Evolutionary conservation across 2,329 filamentous ascomycete genomes (phyloP).

Genomic region (Biscogniauxia mediterranea): DNA sequence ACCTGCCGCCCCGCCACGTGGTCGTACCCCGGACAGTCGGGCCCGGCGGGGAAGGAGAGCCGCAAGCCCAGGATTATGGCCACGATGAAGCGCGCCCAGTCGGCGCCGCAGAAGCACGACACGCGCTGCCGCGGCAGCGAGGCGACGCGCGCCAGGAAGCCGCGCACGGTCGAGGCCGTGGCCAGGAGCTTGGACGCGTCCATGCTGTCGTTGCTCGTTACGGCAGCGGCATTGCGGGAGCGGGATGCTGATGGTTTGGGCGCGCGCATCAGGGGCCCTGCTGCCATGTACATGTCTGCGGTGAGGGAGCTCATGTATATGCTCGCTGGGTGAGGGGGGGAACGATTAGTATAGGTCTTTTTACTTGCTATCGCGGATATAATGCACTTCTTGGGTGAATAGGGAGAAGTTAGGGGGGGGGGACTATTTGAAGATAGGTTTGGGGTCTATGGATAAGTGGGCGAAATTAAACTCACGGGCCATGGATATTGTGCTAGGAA

Average conservation of each 20-base stretch:
- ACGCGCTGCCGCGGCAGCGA: conserved; percentile 28
- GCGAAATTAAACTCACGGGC: conserved; percentile 21
- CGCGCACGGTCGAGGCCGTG: conserved; percentile 24
- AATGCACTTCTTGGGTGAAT: conserved; percentile 2
- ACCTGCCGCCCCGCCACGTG: conserved; percentile 38
- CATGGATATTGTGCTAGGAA: conserved; percentile 35
- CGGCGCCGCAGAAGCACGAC: conserved; percentile 38
- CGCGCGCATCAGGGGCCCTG: conserved; percentile 36
- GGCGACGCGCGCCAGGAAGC: conserved; percentile 34
- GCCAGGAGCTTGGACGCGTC: conserved; percentile 19
- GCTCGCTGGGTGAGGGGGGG: conserved; percentile 24
- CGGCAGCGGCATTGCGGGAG: conserved; percentile 7
- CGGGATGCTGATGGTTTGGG: conserved; percentile 3
- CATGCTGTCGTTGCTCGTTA: conserved; percentile 22
- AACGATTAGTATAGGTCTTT: background rate
- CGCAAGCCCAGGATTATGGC: conserved; percentile 43
- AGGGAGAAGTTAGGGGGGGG: background rate
- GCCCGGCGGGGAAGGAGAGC: conserved; percentile 41
- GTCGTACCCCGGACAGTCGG: conserved; percentile 39
- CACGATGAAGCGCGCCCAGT: conserved; percentile 45
- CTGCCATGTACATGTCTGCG: conserved; percentile 40
- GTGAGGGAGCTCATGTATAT: conserved; percentile 36
- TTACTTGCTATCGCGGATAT: background rate
- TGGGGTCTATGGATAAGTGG: conserved; percentile 11
- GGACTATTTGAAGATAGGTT: background rate